Evolutionary conservation across 1,284 basidiomycete genomes (phyloP), one percentile per base, ranked within the genome.

Genomic region (Leccinum pachyderme): DNA sequence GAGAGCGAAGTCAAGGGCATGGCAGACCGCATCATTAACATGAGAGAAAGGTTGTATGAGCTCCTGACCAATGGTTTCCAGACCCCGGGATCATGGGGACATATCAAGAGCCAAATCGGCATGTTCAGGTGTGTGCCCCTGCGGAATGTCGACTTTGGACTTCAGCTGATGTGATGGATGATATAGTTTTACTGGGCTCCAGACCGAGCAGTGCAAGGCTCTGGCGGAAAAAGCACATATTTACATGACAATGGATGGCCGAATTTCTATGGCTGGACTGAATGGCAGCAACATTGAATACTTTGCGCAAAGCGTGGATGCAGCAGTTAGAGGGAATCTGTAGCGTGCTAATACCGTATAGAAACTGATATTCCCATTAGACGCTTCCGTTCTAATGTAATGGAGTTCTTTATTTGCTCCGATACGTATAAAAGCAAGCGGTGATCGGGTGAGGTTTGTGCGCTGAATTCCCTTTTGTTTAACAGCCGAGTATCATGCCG

Each of bases 101-200:
- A 99, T 76, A 93, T 98, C 78, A 95, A 93, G 78, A 90, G 86
- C 69, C 95, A 98, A 74, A 98, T 98, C 63, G 95, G 93, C 75
- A 91, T 91, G 93, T 93, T 93, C 78, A 91, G 89, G 89, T 89
- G 57, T 71, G 65, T 49, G 31, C 29, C 3, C 35, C 35, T 45
- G 5, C 2, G 18, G 7, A n/a, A 48, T 24, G 13, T 47, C 25
- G 39, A 47, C 51, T 24, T 24, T 12, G 3, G 27, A 35, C 5
- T 18, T 28, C 18, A 27, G 18, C 28, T 61, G 28, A 56, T 18
- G 49, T 58, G 47, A 32, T 46, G 51, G 45, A 37, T 47, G 47
- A 31, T 7, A 31, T 72, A 93, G 89, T 70, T 96, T 93, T 79
- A 96, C 94, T 56, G 94, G 94, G 33, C 73, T 96, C 62, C 88